Base-by-base conservation (phyloP, 805 yeast species). In the Clavispora asparagi region DNA sequence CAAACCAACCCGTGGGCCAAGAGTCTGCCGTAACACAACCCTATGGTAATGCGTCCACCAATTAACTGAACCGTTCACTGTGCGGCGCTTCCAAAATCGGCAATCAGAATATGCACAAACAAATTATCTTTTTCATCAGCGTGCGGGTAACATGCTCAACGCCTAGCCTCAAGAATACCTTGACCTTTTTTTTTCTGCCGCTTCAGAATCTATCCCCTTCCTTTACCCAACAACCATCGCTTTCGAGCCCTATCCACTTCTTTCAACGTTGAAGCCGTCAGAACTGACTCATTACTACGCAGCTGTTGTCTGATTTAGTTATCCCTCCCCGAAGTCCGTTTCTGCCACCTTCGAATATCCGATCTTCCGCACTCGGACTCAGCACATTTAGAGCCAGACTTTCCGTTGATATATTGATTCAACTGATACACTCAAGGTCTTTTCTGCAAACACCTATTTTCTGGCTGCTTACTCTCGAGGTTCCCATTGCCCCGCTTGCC, bases 111-210 rank as follows among this genome's bases (percentile, higher is more conserved):
- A 53, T 40, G 57, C 41, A 43, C 41, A 40, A 13, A 9, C 40
- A 38, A 40, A 36, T 54, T 50, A 54, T 54, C 58, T 54, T 48
- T 54, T 54, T 41, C 56, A 54, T 54, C 58, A 44, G 17, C 19
- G 43, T 33, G 19, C 52, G 58, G 55, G 55, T 50, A 50, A 50
- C 56, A 16, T 31, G n/a, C 37, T 33, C 25, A 8, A 33, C 17
- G 37, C 13, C 23, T 33, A 33, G 8, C 17, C 37, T 9, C 37
- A 16, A 44, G 44, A 44, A 47, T 17, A 30, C n/a, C 35, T 7
- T 39, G 2, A 25, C 38, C 30, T 38, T 28, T 39, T 42, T n/a
- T 49, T 48, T 42, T 41, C 32, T 29, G 38, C 31, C 35, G 39
- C 36, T 38, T 35, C 29, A 30, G 40, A 10, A 16, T 17, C 5